phyloP scores from a whole-genome alignment of 768 basidiomycete genomes.

The Sporobolomyces roseus region DNA sequence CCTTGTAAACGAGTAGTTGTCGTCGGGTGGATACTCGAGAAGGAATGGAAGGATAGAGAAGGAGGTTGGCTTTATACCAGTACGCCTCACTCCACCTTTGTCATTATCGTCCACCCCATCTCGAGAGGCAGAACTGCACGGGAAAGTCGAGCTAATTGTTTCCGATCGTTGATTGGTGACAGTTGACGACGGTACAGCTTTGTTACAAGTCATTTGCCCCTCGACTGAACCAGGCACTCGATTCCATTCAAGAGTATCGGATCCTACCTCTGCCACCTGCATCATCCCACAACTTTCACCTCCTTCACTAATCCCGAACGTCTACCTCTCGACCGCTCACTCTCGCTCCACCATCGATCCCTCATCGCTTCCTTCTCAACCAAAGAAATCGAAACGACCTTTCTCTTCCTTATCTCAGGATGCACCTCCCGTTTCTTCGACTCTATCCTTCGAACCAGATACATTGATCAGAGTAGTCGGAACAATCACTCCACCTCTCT shows the following conservation, averaged over 20 bases:
- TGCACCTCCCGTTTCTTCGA: neutral
- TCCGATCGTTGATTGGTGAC: no score
- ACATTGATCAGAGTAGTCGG: constrained; percentile 17
- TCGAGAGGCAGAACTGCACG: no score
- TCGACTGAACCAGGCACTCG: neutral
- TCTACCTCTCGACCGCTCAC: neutral
- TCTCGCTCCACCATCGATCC: neutral
- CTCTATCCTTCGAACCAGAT: neutral
- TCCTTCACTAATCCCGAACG: no score
- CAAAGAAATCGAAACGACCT: no score
- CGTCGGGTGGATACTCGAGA: constrained; percentile 15
- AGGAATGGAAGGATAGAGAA: constrained; percentile 20
- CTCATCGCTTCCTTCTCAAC: no score
- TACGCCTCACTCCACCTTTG: neutral
- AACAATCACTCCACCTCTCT: neutral
- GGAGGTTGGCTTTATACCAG: constrained; percentile 3
- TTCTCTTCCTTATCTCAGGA: no score
- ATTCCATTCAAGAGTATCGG: no score
- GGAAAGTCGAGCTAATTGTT: neutral
- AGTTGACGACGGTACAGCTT: constrained; percentile 37
- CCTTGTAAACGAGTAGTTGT: constrained; percentile 18
- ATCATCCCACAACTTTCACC: neutral
- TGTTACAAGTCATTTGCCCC: constrained; percentile 11
- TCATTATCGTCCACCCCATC: no score
- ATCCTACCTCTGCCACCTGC: neutral